Percentiles rank a stretch among this genome's conserved stretches.
Evolutionary conservation across 2,329 filamentous ascomycete species (phyloP).

Genomic region (Nemania bipapillata): DNA sequence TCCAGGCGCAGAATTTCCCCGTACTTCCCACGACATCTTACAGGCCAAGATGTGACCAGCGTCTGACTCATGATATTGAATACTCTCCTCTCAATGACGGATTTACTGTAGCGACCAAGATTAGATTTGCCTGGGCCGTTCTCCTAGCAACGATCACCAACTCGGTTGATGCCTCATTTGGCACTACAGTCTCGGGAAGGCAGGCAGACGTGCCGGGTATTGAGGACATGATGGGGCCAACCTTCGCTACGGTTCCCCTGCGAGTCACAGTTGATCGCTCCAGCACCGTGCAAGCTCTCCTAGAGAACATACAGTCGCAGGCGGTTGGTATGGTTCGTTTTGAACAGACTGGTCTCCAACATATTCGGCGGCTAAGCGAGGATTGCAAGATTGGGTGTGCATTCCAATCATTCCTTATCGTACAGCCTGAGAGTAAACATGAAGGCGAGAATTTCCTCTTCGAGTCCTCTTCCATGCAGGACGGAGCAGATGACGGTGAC

Average conservation of each 20-base stretch:
- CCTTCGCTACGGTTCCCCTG: conserved; percentile 24
- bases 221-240: conserved; percentile 23
- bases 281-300: conserved; percentile 1
- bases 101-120: no score
- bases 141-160: conserved; percentile 24
- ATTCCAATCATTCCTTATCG: conserved; percentile 22
- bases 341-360: conserved; percentile 18
- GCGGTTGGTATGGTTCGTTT: conserved; percentile 14
- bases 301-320: conserved; percentile 14
- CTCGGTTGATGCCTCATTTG: conserved; percentile 26
- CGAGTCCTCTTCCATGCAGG: background rate
- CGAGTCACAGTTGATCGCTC: conserved; percentile 10
- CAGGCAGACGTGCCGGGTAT: conserved; percentile 17
- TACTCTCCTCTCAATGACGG: conserved; percentile 14
- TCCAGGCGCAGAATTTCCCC: no score
- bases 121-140: conserved; percentile 29
- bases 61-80: background rate
- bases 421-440: conserved; percentile 23
- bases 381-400: conserved; percentile 19
- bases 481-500: conserved; percentile 6
- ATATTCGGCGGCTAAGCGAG: conserved; percentile 21
- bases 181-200: conserved; percentile 20
- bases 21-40: no score
- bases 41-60: conserved; percentile 12
- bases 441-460: no score